Percentiles rank a stretch among this genome's conserved stretches.
Evolutionary conservation across 2,329 filamentous ascomycete species (phyloP).

Genomic region (Ophiocordyceps camponoti-rufipedis): DNA sequence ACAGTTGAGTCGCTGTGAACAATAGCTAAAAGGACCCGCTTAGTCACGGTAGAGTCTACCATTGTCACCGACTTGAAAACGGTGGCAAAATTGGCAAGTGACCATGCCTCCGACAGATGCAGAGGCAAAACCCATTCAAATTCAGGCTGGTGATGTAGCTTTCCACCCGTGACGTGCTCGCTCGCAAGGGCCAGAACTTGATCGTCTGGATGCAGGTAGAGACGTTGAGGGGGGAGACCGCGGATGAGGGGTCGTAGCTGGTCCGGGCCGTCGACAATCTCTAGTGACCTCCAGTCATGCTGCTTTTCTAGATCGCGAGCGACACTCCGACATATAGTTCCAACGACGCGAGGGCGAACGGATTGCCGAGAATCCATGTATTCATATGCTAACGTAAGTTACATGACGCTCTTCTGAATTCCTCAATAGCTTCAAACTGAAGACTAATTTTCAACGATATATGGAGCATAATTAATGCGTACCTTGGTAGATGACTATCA

Average conservation of each 20-base stretch:
- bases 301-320: constrained; percentile 56
- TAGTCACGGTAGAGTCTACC: constrained; percentile 34
- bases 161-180: constrained; percentile 28
- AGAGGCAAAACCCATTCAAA: constrained; percentile 63
- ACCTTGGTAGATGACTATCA: no score
- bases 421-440: no score
- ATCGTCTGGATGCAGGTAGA: constrained; percentile 71
- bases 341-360: not conserved
- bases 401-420: no score
- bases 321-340: constrained; percentile 25
- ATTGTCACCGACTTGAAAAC: constrained; percentile 46
- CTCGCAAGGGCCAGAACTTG: constrained; percentile 54
- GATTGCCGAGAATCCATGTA: not conserved
- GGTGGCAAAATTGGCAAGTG: constrained; percentile 42
- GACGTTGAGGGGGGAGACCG: constrained; percentile 51
- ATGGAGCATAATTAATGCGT: no score
- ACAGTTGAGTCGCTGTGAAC: constrained; percentile 67
- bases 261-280: constrained; percentile 27
- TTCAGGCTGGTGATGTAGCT: constrained; percentile 32
- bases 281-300: constrained; percentile 53
- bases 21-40: constrained; percentile 49
- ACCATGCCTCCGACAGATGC: constrained; percentile 57
- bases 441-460: no score
- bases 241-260: constrained; percentile 45
- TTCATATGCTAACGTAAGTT: no score